A percentile compares a stretch with the other conserved stretches of the same genome.
Evolutionary conservation across 331 rosid genomes (phyloP).

Genomic region (Quercus lobata): DNA sequence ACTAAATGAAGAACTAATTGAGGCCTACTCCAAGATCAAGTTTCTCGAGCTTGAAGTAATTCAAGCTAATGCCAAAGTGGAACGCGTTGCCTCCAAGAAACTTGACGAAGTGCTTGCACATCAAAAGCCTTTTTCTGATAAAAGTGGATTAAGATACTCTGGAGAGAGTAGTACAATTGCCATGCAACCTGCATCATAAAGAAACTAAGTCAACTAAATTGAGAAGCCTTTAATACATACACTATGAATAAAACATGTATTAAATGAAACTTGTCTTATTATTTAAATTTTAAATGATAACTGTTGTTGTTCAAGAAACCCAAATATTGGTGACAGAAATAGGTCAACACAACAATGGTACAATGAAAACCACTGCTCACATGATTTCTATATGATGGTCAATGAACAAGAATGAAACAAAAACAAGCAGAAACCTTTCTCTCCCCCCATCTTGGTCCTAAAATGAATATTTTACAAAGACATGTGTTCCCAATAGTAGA

Average conservation of each 20-base stretch:
- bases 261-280: neutral
- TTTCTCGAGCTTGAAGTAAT: no score
- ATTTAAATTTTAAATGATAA: neutral
- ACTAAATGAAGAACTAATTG: no score
- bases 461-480: neutral
- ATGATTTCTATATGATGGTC: neutral
- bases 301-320: neutral
- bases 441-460: no score
- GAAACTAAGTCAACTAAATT: no score
- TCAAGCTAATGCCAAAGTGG: no score
- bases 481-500: neutral
- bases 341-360: neutral
- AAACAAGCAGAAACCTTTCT: neutral
- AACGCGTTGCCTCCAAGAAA: no score
- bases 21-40: no score
- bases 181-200: slow-evolving; percentile 45
- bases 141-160: no score
- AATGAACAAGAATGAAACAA: neutral
- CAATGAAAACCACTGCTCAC: neutral
- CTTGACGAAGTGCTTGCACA: no score
- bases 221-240: neutral
- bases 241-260: neutral
- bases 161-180: slow-evolving; percentile 2
- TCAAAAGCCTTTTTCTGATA: no score
- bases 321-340: neutral